Percentiles rank a stretch among this genome's conserved stretches.
Evolutionary conservation across 2,329 filamentous ascomycete genomes (phyloP).

Genomic region (Fusarium paranaense): DNA sequence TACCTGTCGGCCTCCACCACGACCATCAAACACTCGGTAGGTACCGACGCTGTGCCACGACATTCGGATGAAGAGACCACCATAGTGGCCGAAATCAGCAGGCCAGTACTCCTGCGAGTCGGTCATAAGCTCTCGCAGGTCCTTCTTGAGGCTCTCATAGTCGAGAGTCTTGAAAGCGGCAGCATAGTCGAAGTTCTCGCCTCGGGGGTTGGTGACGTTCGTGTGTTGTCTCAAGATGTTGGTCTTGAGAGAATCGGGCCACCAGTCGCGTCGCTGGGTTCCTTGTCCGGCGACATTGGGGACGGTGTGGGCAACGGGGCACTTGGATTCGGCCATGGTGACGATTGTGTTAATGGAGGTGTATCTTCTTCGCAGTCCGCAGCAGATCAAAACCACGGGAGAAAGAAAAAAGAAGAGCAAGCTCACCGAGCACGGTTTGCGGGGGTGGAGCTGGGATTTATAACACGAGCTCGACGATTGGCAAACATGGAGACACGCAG

Average conservation of each 20-base stretch:
- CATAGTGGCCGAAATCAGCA: constrained; percentile 85
- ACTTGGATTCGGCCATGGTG: constrained; percentile 33
- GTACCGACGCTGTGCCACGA: constrained; percentile 85
- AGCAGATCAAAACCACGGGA: constrained; percentile 12
- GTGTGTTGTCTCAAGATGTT: constrained; percentile 33
- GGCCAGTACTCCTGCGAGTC: constrained; percentile 87
- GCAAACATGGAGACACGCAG: constrained; percentile 21
- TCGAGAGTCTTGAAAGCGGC: constrained; percentile 30
- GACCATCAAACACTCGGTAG: constrained; percentile 80
- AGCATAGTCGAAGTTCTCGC: constrained; percentile 30
- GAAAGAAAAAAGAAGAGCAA: constrained; percentile 13
- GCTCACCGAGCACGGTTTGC: constrained; percentile 33
- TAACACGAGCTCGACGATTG: constrained; percentile 23
- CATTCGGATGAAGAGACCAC: constrained; percentile 83
- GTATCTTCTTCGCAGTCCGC: constrained; percentile 6
- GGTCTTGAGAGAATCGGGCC: constrained; percentile 35
- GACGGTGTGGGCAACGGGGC: constrained; percentile 23
- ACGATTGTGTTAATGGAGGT: not conserved
- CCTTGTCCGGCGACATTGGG: constrained; percentile 31
- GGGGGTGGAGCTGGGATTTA: constrained; percentile 35
- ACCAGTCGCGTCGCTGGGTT: constrained; percentile 29
- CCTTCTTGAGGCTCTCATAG: constrained; percentile 75
- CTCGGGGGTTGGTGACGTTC: constrained; percentile 27
- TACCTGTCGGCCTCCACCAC: constrained; percentile 75
- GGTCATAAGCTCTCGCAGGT: constrained; percentile 77